A percentile compares a stretch with the other conserved stretches of the same genome.
phyloP scores from a whole-genome alignment of 768 basidiomycete genomes.

The Leccinum disarticulatum region DNA sequence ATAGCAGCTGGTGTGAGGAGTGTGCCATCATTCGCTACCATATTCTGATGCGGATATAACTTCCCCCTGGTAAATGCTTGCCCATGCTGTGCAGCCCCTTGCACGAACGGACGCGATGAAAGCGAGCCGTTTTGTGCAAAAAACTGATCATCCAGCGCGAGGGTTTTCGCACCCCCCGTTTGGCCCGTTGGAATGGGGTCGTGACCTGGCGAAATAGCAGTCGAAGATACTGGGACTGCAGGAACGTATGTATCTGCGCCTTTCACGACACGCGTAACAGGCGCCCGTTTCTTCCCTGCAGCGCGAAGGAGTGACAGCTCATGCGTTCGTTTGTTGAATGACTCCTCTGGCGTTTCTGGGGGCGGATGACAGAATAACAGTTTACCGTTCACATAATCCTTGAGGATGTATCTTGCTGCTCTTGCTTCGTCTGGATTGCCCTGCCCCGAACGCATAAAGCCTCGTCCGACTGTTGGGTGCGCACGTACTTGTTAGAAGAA shows the following conservation, averaged over 20 bases:
- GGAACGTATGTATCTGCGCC: slow-evolving; percentile 80
- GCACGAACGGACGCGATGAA: slow-evolving; percentile 61
- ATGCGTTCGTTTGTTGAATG: slow-evolving; percentile 76
- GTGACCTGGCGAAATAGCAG: slow-evolving; percentile 12
- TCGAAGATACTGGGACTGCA: neutral
- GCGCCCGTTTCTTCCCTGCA: slow-evolving; percentile 84
- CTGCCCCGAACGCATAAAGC: slow-evolving; percentile 89
- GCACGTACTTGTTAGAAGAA: slow-evolving; percentile 17
- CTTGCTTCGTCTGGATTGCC: slow-evolving; percentile 98
- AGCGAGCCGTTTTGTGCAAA: slow-evolving; percentile 60
- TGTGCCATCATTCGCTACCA: slow-evolving; percentile 78
- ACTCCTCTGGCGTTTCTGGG: slow-evolving; percentile 60
- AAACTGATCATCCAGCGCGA: slow-evolving; percentile 78
- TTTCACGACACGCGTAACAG: slow-evolving; percentile 81
- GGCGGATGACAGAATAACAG: slow-evolving; percentile 89
- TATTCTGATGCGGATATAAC: slow-evolving; percentile 82
- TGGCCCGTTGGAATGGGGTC: slow-evolving; percentile 28
- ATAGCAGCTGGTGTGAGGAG: slow-evolving; percentile 45
- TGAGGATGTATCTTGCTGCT: slow-evolving; percentile 87
- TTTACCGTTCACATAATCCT: slow-evolving; percentile 96
- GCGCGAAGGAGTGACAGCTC: slow-evolving; percentile 57
- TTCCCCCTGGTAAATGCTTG: slow-evolving; percentile 61
- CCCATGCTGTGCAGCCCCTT: slow-evolving; percentile 56
- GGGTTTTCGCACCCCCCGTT: slow-evolving; percentile 51
- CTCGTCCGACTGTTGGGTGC: slow-evolving; percentile 73